Conservation (phyloP, 176 grass and related monocot species). For the Aegilops longissima region DNA sequence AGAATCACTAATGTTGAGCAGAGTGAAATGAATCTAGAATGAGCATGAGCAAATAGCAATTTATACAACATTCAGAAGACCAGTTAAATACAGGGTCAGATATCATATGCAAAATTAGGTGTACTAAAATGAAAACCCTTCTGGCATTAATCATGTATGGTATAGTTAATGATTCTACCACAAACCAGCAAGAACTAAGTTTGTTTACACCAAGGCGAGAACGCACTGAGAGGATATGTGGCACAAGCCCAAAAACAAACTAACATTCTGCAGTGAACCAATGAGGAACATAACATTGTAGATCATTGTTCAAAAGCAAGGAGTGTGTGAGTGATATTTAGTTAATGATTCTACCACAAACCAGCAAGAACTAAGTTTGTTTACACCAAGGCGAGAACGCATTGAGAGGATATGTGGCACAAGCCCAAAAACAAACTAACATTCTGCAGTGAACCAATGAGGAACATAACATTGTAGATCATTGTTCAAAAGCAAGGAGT, state of each 20-base stretch:
- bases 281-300: not conserved
- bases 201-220: not conserved
- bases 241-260: not conserved
- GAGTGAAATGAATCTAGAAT: constrained; percentile 6
- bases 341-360: not conserved
- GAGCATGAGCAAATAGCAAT: not conserved
- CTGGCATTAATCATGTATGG: not conserved
- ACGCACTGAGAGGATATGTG: not conserved
- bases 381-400: not conserved
- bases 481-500: not conserved
- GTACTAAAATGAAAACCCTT: not conserved
- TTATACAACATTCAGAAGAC: not conserved
- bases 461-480: not conserved
- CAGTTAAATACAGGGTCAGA: not conserved
- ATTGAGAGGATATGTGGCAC: not conserved
- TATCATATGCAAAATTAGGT: not conserved
- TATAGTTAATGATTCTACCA: not conserved
- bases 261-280: not conserved
- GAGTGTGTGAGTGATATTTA: not conserved
- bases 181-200: not conserved
- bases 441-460: not conserved
- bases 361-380: not conserved
- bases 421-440: not conserved
- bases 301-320: not conserved
- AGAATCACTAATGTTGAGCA: not conserved